Evolutionary conservation across 257 asterid genomes (phyloP).

Genomic region (Pogostemon cablin): DNA sequence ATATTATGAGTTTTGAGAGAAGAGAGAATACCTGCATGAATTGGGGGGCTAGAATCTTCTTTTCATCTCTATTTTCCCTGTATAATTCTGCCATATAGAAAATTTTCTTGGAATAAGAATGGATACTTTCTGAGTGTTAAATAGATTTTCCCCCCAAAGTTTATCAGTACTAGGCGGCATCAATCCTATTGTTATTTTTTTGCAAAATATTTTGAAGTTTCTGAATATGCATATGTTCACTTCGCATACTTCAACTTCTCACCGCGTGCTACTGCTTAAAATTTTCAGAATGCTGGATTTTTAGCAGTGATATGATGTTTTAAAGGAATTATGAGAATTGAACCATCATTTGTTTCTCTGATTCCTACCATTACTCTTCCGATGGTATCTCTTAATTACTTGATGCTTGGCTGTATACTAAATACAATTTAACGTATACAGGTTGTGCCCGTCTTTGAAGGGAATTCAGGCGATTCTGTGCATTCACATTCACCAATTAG

Average conservation of each 20-base stretch:
- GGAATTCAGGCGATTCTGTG: slow-evolving; percentile 55
- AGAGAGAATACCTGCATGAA: slow-evolving; percentile 6
- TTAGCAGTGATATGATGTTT: not conserved
- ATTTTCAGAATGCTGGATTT: not conserved
- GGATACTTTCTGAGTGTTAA: not conserved
- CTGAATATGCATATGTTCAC: not conserved
- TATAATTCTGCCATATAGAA: not conserved
- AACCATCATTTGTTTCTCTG: not conserved
- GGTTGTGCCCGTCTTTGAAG: slow-evolving; percentile 72
- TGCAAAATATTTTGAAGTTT: not conserved
- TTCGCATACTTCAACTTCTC: not conserved
- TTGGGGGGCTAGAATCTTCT: not conserved
- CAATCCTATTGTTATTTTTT: not conserved
- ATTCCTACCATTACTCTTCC: slow-evolving; percentile 17
- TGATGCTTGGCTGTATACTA: slow-evolving; percentile 33
- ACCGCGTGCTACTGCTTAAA: not conserved
- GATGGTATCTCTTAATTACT: slow-evolving; percentile 25
- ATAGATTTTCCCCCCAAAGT: not conserved
- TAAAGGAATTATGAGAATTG: slow-evolving; percentile 10
- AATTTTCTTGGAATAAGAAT: slow-evolving; percentile 6
- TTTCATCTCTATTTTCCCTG: not conserved
- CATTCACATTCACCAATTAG: slow-evolving; percentile 57
- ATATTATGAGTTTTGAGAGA: slow-evolving; percentile 23
- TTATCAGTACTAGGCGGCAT: not conserved
- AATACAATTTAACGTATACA: slow-evolving; percentile 37